Base-by-base conservation (phyloP, 2,329 filamentous ascomycete species). In the Metarhizium album region DNA sequence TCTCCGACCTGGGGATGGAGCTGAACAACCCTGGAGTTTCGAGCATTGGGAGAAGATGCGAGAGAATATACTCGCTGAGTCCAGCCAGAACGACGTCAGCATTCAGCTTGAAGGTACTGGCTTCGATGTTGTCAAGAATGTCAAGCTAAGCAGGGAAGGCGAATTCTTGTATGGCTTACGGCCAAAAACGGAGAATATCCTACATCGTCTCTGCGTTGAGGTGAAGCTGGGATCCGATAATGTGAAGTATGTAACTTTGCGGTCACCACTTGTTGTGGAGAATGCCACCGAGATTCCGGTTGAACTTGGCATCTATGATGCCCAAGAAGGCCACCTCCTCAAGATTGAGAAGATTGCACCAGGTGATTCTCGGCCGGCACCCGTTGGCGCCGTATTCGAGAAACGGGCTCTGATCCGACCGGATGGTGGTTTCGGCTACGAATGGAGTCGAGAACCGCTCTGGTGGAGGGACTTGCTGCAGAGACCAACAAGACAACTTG, bases 321-420 rank as follows among this genome's bases (percentile, higher is more conserved):
- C 83, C 0, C 81, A 88, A 54, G 86, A 95, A 52, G 90, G 90
- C 0, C 85, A 96, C 65, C 74, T 98, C 18, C 79, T 97, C 56
- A 97, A 96, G 72, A 96, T 98, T 55, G 94, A 98, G 69, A 97
- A 97, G 72, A 91, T 98, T 51, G 79, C 89, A 0, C 94, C 93
- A 0, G 93, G 94, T 1, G 90, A 96, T 64, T 84, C 84, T 48
- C 80, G 90, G 18, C 91, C 93, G 8, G 88, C 90, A 11, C 93
- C 93, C 1, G 90, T 98, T 6, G 94, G 93, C 14, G 90, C 91
- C 1, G 90, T 87, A 1, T 97, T 84, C 63, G 79, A 94, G 69
- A 94, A 97, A 69, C 89, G 85, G 1, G 74, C 95, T 7, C 78
- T 98, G 8, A 75, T 98, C 42, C 82, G 93, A 33, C 93, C 93